Base-by-base conservation (phyloP, 2,329 filamentous ascomycete species). In the Stachybotrys chlorohalonatus region DNA sequence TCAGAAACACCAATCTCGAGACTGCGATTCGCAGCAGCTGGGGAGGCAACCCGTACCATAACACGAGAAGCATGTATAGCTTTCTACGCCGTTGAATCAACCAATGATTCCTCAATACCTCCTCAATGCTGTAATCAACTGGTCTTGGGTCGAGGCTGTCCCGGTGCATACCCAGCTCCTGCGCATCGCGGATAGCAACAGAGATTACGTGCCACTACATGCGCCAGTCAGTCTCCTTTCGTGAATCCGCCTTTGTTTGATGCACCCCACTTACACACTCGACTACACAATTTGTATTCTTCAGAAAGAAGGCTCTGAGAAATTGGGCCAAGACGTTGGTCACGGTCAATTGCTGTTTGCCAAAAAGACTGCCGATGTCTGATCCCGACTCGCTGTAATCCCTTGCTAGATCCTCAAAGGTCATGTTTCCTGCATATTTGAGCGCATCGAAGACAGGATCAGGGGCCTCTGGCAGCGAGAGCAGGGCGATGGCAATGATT, bases 361-460 rank as follows among this genome's bases (percentile, higher is more conserved):
- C 82, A 30, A 86, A 68, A 24, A 85, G 64, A 15, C 71, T 70
- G 47, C 83, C 62, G 48, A 85, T 74, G 8, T 75, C 71, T 31
- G 78, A 70, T 7, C 81, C 80, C 0, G 78, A 76, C 54, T 85
- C 81, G 60, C 81, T 84, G 61, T 84, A 85, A 55, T 84, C 82
- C 15, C 71, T 69, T 2, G 82, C 81, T 17, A 86, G 66, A 52
- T 84, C 80, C 63, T 84, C 80, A 56, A 84, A 82, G 2, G 77
- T 78, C 78, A 83, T 83, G 51, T 74, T 77, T 3, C 73, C 75
- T 1, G 79, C 77, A 60, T 84, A 83, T 63, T 84, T 84, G 51
- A 86, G 69, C 2, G 75, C 71, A 31, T 81, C 77, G 49, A 83
- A 81, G 5, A 69, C 74, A 46, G 74, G 66, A 32, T 80, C 74